A percentile compares a stretch with the other conserved stretches of the same genome.
Evolutionary conservation across 805 yeast species (phyloP).

Genomic region (Cyberlindnera petersonii): DNA sequence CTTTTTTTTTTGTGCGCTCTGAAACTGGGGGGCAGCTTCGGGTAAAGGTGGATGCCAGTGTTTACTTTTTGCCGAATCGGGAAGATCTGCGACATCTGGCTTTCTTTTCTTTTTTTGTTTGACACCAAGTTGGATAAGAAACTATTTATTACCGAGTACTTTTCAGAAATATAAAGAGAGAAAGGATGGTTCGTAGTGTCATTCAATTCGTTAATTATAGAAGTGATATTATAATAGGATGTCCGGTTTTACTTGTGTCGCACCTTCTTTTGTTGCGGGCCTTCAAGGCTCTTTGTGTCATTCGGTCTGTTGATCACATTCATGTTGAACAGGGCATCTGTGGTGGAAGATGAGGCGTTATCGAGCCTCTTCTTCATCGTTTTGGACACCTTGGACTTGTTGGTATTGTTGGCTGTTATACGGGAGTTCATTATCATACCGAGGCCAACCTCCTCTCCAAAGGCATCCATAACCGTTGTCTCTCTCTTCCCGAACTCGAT

Average conservation of each 20-base stretch:
- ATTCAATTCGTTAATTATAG: too few relatives aligned
- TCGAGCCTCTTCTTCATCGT: slow-evolving; percentile 49
- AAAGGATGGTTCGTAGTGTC: too few relatives aligned
- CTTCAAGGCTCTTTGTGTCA: slow-evolving; percentile 4
- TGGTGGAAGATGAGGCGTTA: slow-evolving; percentile 1
- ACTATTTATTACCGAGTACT: too few relatives aligned
- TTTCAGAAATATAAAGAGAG: too few relatives aligned
- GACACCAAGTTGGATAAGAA: too few relatives aligned
- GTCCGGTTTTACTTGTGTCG: not conserved
- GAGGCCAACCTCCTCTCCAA: slow-evolving; percentile 78
- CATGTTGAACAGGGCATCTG: slow-evolving; percentile 20
- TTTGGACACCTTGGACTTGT: slow-evolving; percentile 58
- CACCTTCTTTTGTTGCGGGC: slow-evolving; percentile 5
- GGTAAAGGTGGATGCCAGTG: slow-evolving; percentile 4
- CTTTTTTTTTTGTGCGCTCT: slow-evolving; percentile 11
- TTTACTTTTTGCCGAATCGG: slow-evolving; percentile 25
- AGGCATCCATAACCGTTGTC: slow-evolving; percentile 53
- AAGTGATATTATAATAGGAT: too few relatives aligned
- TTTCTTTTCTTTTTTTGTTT: too few relatives aligned
- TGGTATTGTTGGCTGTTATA: slow-evolving; percentile 37
- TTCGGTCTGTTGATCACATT: slow-evolving; percentile 21
- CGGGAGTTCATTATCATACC: slow-evolving; percentile 55
- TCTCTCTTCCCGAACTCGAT: slow-evolving; percentile 80
- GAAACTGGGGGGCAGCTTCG: slow-evolving; percentile 3
- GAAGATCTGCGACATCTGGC: slow-evolving; percentile 7